These are phyloP conservation scores for Aspergillus ellipticus DNA, from an alignment of 495 filamentous ascomycete species.

Conservation along the genomic window DNA sequence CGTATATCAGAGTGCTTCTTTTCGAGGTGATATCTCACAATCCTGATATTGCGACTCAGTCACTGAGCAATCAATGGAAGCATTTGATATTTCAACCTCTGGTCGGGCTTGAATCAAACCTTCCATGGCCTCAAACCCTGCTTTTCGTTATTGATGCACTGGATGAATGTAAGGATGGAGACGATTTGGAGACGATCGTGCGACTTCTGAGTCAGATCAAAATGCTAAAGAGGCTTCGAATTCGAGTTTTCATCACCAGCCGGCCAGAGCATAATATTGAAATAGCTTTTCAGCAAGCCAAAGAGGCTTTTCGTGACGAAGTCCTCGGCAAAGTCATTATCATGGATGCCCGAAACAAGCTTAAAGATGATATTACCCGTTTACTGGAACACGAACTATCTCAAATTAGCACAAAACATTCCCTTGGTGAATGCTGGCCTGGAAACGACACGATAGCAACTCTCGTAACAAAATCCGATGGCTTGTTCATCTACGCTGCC, in stretches of 20 bases:
- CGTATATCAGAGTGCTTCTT: conserved; percentile 26
- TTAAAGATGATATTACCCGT: background rate
- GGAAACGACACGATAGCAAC: background rate
- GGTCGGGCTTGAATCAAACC: background rate
- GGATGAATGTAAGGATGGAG: conserved; percentile 47
- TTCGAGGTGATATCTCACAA: conserved; percentile 33
- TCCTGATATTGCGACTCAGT: conserved; percentile 30
- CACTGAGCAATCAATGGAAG: conserved; percentile 42
- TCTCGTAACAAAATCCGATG: background rate
- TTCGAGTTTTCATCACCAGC: conserved; percentile 35
- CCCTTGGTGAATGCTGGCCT: background rate
- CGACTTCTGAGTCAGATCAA: conserved; percentile 23
- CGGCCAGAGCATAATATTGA: conserved; percentile 31
- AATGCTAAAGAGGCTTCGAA: conserved; percentile 4
- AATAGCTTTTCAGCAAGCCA: background rate
- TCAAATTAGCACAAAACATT: background rate
- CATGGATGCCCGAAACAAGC: background rate
- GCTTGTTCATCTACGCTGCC: background rate
- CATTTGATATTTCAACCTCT: conserved; percentile 43
- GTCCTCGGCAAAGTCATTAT: background rate
- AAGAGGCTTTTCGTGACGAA: background rate
- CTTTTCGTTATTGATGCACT: conserved; percentile 50
- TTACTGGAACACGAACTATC: background rate
- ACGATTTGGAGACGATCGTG: conserved; percentile 36
- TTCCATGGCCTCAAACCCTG: conserved; percentile 7